A percentile compares a stretch with the other conserved stretches of the same genome.
These are phyloP conservation scores for Nematocida parisii DNA, from an alignment of 371 early-diverging fungal genomes.

Conservation along the genomic window DNA sequence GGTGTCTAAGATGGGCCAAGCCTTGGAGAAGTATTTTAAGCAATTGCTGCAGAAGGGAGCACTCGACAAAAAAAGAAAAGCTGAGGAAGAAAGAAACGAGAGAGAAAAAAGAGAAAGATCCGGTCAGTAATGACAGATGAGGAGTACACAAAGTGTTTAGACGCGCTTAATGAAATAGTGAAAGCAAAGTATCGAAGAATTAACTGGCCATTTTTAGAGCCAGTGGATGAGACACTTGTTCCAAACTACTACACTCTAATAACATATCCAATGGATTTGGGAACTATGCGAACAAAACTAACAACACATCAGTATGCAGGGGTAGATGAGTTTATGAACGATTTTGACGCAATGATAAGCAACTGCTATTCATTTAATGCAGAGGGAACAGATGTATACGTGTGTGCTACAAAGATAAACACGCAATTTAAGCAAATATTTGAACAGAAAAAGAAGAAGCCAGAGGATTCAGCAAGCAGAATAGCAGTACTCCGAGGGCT, in stretches of 20 bases:
- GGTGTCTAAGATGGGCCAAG: conserved; percentile 65
- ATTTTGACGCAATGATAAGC: conserved; percentile 72
- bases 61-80: conserved; percentile 39
- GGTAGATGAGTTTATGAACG: conserved; percentile 62
- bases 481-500: conserved; percentile 65
- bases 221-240: conserved; percentile 76
- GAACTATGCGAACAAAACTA: conserved; percentile 62
- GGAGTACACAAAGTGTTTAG: conserved; percentile 62
- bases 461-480: conserved; percentile 33
- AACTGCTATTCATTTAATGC: conserved; percentile 92
- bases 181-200: conserved; percentile 64
- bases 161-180: conserved; percentile 61
- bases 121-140: conserved; percentile 56
- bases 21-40: conserved; percentile 63
- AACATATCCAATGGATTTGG: conserved; percentile 67
- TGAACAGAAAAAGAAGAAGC: conserved; percentile 37
- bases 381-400: conserved; percentile 78
- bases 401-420: conserved; percentile 64
- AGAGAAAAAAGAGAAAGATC: conserved; percentile 37
- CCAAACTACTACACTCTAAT: conserved; percentile 75
- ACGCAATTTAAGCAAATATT: conserved; percentile 54
- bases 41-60: conserved; percentile 53
- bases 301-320: conserved; percentile 50
- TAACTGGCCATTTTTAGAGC: conserved; percentile 77
- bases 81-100: conserved; percentile 33